Percentiles rank a stretch among this genome's conserved stretches.
phyloP scores from a whole-genome alignment of 192 early-diverging fungal genomes.

The Coemansia sp. region DNA sequence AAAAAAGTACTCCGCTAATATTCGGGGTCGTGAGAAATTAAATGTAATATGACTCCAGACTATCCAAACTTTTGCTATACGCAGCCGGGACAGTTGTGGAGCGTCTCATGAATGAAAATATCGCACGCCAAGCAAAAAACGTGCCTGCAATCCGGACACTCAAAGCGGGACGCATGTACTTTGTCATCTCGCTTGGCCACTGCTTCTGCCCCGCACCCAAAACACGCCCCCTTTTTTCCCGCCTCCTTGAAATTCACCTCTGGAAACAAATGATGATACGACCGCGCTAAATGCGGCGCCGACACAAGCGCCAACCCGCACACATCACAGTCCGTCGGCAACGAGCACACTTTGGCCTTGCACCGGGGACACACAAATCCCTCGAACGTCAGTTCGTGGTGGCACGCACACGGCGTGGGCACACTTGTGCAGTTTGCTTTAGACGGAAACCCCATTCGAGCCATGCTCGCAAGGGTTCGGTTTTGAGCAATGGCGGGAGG shows the following conservation, averaged over 20 bases:
- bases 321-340: slow-evolving; percentile 91
- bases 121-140: neutral
- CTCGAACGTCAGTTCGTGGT: slow-evolving; percentile 62
- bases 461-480: slow-evolving; percentile 61
- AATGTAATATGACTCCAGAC: no score
- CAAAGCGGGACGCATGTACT: neutral
- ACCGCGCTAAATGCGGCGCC: slow-evolving; percentile 84
- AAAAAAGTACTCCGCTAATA: neutral
- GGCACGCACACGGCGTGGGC: slow-evolving; percentile 75
- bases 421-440: slow-evolving; percentile 18
- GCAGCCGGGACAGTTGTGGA: neutral
- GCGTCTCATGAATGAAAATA: slow-evolving; percentile 6
- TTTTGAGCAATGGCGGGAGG: slow-evolving; percentile 72
- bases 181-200: slow-evolving; percentile 1
- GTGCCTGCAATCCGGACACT: neutral
- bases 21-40: neutral
- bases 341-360: slow-evolving; percentile 73
- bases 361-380: slow-evolving; percentile 90
- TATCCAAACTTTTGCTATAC: neutral
- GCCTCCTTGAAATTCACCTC: slow-evolving; percentile 80
- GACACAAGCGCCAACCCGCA: slow-evolving; percentile 87
- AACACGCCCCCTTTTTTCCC: slow-evolving; percentile 27
- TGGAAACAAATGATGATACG: slow-evolving; percentile 94
- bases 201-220: slow-evolving; percentile 40
- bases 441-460: slow-evolving; percentile 92